These are phyloP conservation scores for Zygosaccharomyces sapae DNA, from an alignment of 1,139 yeast species.

Conservation along the genomic window DNA sequence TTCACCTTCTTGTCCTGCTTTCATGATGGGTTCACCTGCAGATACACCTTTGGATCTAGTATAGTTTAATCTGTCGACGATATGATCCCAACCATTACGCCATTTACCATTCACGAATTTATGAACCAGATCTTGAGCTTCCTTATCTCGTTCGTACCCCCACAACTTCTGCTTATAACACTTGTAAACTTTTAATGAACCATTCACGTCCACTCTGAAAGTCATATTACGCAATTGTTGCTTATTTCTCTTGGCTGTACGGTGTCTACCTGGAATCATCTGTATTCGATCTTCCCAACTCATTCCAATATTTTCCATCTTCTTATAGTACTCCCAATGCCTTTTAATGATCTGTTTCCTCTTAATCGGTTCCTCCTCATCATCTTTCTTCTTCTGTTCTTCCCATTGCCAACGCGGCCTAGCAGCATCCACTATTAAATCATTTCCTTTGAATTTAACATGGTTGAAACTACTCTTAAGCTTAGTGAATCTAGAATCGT, in stretches of 20 bases:
- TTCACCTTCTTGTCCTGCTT: conserved; percentile 1
- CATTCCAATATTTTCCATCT: conserved; percentile 43
- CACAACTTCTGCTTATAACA: conserved; percentile 74
- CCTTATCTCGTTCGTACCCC: conserved; percentile 76
- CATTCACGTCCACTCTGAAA: conserved; percentile 59
- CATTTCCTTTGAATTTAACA: conserved; percentile 68
- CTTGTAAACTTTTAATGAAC: conserved; percentile 54
- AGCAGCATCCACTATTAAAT: conserved; percentile 51
- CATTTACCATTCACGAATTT: conserved; percentile 58
- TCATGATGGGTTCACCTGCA: neutral
- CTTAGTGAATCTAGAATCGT: conserved; percentile 42
- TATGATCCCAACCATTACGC: conserved; percentile 80
- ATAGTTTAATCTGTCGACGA: conserved; percentile 53
- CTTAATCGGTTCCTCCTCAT: conserved; percentile 27
- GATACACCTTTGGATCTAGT: conserved; percentile 15
- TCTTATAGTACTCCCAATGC: conserved; percentile 40
- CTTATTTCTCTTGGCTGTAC: conserved; percentile 52
- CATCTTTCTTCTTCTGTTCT: conserved; percentile 40
- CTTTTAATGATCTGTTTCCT: conserved; percentile 36
- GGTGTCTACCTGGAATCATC: conserved; percentile 58
- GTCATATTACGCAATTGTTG: conserved; percentile 49
- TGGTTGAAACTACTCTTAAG: conserved; percentile 62
- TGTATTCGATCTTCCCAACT: conserved; percentile 43
- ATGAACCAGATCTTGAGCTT: conserved; percentile 58
- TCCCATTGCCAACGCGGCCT: conserved; percentile 47